phyloP scores from a whole-genome alignment of 352 stramenopile species.

The Pythium aquatile region DNA sequence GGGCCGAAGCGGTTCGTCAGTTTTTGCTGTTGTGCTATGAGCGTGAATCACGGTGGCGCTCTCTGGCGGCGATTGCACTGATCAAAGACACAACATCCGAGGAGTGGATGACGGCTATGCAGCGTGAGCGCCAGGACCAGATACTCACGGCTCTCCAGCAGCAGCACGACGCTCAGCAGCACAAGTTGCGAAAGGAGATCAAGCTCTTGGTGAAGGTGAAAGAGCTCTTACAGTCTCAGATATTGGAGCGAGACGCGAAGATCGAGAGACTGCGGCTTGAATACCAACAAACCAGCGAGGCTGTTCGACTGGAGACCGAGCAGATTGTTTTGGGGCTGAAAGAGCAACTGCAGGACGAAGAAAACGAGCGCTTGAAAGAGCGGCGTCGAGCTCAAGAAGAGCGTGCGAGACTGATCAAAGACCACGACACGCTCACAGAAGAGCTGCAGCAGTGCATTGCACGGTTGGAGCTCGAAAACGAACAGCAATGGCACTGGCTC shows the following conservation, averaged over 20 bases:
- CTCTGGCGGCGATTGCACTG: constrained; percentile 40
- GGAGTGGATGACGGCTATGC: constrained; percentile 67
- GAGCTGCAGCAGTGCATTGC: constrained; percentile 45
- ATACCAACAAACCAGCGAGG: constrained; percentile 54
- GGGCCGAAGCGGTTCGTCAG: constrained; percentile 44
- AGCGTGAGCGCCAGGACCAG: constrained; percentile 53
- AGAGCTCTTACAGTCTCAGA: constrained; percentile 35
- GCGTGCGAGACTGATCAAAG: constrained; percentile 41
- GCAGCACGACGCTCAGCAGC: constrained; percentile 46
- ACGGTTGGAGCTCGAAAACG: constrained; percentile 31
- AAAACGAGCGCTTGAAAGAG: constrained; percentile 33
- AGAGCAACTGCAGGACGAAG: constrained; percentile 33
- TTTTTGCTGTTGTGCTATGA: constrained; percentile 68
- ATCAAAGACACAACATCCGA: constrained; percentile 61
- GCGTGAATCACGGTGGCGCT: constrained; percentile 60
- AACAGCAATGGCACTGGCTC: constrained; percentile 65
- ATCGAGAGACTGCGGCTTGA: constrained; percentile 36
- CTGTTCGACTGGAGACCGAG: constrained; percentile 45
- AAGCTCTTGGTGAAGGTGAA: constrained; percentile 45
- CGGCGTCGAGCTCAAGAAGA: constrained; percentile 30
- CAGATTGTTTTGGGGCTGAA: constrained; percentile 44
- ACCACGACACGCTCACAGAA: constrained; percentile 37
- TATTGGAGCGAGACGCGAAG: constrained; percentile 34
- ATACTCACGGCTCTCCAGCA: constrained; percentile 42
- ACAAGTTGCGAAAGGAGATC: constrained; percentile 43